Evolutionary conservation across 169 alveolate genomes (phyloP), one percentile per base, ranked within the genome.

Genomic region (Cryptosporidium tyzzeri): DNA sequence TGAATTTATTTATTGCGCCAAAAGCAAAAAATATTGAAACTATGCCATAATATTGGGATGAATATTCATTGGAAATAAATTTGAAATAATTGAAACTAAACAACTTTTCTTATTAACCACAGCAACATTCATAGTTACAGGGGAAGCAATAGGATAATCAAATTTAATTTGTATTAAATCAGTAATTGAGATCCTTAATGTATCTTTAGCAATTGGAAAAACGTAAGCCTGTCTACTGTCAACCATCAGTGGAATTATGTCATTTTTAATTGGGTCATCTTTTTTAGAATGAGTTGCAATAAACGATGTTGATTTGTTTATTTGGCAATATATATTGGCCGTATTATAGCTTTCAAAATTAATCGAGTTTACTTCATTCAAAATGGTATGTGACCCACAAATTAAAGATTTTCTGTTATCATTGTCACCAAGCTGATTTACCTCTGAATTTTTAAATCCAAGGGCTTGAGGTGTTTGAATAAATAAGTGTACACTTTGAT

Each of bases 41-140:
- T 74, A 74, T 21, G 26, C 74, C 89, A 65, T 80, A 18, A 61
- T 44, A 73, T 29, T 67, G 21, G 89, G 89, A 62, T 80, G 75
- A 31, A 62, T 44, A 8, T 12, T 26, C n/a, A 62, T 21, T 29
- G 62, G 12, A 44, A 37, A 12, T 14, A 41, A 8, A 44, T 80
- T 80, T 14, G 89, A 80, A 18, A 59, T 41, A 2, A 67, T 26
- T 10, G 44, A 16, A 3, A 23, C 41, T 26, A 21, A 29, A 41
- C 48, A 21, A 21, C 18, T n/a, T 48, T 61, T 65, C 9, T 80
- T n/a, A 44, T 31, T 62, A 21, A 61, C 31, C 35, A 62, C 12
- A 14, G 23, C 12, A 31, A 35, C 50, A 18, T 37, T 44, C n/a
- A 80, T 59, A 26, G 50, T 29, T 9, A 80, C 75, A 33, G 89